These are phyloP conservation scores for Marsdenia floribunda DNA, from an alignment of 257 asterid species.

Conservation along the genomic window DNA sequence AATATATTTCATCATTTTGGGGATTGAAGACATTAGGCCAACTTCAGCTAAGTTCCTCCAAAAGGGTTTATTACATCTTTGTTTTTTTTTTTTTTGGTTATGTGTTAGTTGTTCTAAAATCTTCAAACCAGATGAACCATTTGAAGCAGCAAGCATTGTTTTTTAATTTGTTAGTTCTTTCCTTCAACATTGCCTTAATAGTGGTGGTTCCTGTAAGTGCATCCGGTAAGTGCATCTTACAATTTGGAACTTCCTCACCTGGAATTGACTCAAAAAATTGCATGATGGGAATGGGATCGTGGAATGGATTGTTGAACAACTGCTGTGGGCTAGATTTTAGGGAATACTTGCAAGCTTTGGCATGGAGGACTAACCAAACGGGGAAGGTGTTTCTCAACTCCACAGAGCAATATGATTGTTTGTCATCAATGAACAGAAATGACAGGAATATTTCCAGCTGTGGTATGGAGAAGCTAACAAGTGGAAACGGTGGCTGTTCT, in stretches of 20 bases:
- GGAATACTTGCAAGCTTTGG: constrained; percentile 40
- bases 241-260: constrained; percentile 22
- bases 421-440: constrained; percentile 16
- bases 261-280: constrained; percentile 19
- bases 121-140: constrained; percentile 23
- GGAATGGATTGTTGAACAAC: constrained; percentile 46
- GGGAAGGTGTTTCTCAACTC: constrained; percentile 40
- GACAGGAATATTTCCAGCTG: constrained; percentile 23
- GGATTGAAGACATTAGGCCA: background rate
- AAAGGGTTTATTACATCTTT: background rate
- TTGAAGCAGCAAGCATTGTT: constrained; percentile 1
- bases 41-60: background rate
- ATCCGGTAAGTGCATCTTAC: constrained; percentile 37
- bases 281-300: constrained; percentile 25
- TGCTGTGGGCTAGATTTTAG: constrained; percentile 33
- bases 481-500: constrained; percentile 63
- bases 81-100: background rate
- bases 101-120: background rate
- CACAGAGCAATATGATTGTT: constrained; percentile 39
- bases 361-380: constrained; percentile 36
- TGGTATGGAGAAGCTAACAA: constrained; percentile 52
- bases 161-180: constrained; percentile 13
- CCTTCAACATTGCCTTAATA: constrained; percentile 10
- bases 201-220: constrained; percentile 11
- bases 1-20: background rate